Evolutionary conservation across 106 monocot species (phyloP).

Genomic region (Dendrobium huoshanense): DNA sequence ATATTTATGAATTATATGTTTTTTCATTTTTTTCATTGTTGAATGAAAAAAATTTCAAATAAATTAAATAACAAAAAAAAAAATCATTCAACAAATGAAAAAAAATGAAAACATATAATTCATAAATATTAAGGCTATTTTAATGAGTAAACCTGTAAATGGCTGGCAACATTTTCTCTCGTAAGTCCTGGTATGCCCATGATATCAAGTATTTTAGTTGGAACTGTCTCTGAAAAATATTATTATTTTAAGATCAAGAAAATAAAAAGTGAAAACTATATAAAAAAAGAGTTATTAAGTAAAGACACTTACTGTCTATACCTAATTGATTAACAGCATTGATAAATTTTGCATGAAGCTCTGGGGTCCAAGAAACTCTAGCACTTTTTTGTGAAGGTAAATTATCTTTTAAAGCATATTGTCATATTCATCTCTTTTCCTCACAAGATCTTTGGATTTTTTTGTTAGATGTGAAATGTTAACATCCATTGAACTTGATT

Average conservation of each 20-base stretch:
- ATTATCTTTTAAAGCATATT: constrained; percentile 38
- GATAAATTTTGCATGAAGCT: constrained; percentile 62
- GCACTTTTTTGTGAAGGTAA: constrained; percentile 43
- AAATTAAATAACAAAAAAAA: no score
- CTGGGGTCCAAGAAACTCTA: constrained; percentile 60
- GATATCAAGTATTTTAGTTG: constrained; percentile 36
- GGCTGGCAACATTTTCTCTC: constrained; percentile 42
- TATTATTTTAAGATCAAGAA: background rate
- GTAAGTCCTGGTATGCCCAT: constrained; percentile 30
- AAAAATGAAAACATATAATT: background rate
- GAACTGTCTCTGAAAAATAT: constrained; percentile 27
- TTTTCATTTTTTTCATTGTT: no score
- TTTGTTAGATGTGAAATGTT: constrained; percentile 6
- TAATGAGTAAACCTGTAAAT: constrained; percentile 22
- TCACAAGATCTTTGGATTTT: constrained; percentile 63
- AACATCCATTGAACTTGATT: background rate
- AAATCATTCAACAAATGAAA: no score
- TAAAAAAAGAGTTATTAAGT: background rate
- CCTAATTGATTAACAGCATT: constrained; percentile 67
- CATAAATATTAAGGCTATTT: background rate
- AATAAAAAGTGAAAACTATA: background rate
- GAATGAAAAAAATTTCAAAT: no score
- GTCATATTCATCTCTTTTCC: constrained; percentile 34
- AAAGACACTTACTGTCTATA: constrained; percentile 37
- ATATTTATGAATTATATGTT: background rate